Evolutionary conservation across 2,329 filamentous ascomycete genomes (phyloP).

Genomic region (Sporothrix sp.): DNA sequence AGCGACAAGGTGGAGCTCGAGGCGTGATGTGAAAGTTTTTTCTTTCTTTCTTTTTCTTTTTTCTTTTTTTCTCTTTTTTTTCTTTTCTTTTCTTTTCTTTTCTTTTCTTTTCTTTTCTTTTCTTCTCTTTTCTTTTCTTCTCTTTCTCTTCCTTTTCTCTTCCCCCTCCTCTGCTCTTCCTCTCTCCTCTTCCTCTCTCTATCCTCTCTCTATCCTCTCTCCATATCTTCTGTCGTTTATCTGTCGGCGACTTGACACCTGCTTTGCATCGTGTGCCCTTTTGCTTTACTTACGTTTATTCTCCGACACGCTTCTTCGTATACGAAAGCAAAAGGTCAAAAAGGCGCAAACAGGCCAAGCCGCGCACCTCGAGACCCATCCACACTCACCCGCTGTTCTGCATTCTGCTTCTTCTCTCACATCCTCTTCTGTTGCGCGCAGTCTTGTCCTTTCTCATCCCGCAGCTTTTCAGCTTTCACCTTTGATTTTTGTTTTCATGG

Average conservation of each 20-base stretch:
- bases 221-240: neutral
- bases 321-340: no score
- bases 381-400: neutral
- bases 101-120: neutral
- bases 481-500: neutral
- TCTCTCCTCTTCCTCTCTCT: neutral
- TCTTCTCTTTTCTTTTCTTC: neutral
- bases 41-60: neutral
- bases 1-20: constrained; percentile 24
- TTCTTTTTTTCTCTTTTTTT: neutral
- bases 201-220: neutral
- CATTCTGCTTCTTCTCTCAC: neutral
- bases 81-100: neutral
- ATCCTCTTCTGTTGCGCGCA: neutral
- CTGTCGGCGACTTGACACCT: neutral
- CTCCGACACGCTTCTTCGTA: no score
- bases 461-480: neutral
- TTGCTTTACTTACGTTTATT: neutral
- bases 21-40: neutral
- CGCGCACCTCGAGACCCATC: no score
- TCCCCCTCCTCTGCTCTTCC: neutral
- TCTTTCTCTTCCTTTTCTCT: constrained; percentile 6
- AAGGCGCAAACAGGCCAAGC: no score
- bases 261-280: neutral
- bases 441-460: neutral